Evolutionary conservation across 1,284 basidiomycete genomes (phyloP).

Genomic region (Golubevia sp.): DNA sequence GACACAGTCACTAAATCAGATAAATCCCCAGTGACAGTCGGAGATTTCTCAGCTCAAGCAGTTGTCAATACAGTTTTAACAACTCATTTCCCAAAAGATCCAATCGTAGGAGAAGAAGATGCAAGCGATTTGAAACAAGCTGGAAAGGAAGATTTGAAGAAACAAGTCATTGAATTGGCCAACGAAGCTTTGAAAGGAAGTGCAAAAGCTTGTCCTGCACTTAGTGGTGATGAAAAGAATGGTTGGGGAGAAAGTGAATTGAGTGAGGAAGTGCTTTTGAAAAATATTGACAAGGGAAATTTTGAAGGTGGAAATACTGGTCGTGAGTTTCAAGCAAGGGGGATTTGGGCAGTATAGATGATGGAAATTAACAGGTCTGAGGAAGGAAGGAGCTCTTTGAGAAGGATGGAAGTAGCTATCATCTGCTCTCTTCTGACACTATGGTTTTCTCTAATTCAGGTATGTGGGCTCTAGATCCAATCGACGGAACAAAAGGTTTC

Average conservation of each 20-base stretch:
- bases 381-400: too few species aligned
- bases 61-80: conserved; percentile 48
- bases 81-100: conserved; percentile 78
- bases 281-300: conserved; percentile 84
- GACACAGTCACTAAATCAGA: conserved; percentile 58
- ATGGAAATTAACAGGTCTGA: too few species aligned
- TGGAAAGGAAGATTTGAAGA: conserved; percentile 65
- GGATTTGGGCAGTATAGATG: too few species aligned
- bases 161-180: conserved; percentile 79
- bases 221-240: conserved; percentile 66
- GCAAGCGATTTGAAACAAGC: conserved; percentile 69
- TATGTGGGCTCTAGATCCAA: conserved; percentile 87
- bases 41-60: conserved; percentile 57
- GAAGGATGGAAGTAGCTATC: too few species aligned
- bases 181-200: conserved; percentile 73
- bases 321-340: conserved; percentile 73
- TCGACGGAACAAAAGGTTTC: conserved; percentile 94
- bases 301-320: conserved; percentile 77
- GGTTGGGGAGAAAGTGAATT: conserved; percentile 69
- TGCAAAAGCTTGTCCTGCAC: conserved; percentile 63
- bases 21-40: conserved; percentile 61
- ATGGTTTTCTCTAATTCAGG: conserved; percentile 62
- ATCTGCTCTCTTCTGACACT: not conserved
- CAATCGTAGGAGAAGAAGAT: conserved; percentile 95
- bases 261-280: conserved; percentile 69